Evolutionary conservation across 2,329 filamentous ascomycete species (phyloP).

Genomic region (Aspergillus flavus): DNA sequence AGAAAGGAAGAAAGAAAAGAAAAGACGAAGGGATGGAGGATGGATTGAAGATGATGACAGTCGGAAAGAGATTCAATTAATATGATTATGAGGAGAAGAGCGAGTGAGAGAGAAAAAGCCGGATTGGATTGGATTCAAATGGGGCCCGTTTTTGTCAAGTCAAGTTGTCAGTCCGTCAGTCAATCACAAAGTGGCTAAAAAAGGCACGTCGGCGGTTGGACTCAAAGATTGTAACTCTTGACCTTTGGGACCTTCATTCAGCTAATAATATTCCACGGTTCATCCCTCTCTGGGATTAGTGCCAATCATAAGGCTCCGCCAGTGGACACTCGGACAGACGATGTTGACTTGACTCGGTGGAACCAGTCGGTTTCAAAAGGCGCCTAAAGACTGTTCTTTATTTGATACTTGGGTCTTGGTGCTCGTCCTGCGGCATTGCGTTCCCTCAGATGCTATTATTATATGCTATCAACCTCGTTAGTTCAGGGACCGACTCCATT

Average conservation of each 20-base stretch:
- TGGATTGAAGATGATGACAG: background rate
- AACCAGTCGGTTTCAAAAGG: constrained; percentile 25
- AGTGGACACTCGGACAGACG: constrained; percentile 1
- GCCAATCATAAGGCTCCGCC: constrained; percentile 11
- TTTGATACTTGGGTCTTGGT: constrained; percentile 1
- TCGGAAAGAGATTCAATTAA: background rate
- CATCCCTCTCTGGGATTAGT: constrained; percentile 3
- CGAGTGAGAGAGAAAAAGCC: background rate
- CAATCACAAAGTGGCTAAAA: constrained; percentile 5
- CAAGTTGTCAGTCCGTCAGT: constrained; percentile 10
- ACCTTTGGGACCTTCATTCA: background rate
- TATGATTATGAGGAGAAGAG: background rate
- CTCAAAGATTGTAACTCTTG: background rate
- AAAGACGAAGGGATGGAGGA: background rate
- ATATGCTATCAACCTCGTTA: background rate
- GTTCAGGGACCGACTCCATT: background rate
- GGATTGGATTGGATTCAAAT: constrained; percentile 3
- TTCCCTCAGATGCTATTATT: background rate
- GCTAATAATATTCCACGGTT: constrained; percentile 7
- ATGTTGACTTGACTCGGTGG: constrained; percentile 14
- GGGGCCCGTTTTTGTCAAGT: constrained; percentile 14
- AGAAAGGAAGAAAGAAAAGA: background rate
- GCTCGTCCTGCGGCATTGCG: background rate
- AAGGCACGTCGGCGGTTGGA: constrained; percentile 1
- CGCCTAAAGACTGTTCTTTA: constrained; percentile 15